Base-by-base conservation (phyloP, 305 asterid species). In the Fraxinus angustifolia region DNA sequence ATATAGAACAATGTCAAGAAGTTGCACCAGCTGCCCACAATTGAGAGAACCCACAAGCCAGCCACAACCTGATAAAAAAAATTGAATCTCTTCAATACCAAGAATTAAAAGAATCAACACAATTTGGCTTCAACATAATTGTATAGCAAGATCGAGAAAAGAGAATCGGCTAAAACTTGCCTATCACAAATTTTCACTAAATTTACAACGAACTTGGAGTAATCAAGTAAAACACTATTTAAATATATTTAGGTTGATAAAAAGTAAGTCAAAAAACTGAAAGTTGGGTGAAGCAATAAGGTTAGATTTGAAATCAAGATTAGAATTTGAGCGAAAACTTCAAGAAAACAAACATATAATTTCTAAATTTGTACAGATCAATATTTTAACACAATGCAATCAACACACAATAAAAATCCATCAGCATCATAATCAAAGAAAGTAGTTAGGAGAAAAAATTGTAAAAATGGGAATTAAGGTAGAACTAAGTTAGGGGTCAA, bases 1-100 rank as follows among this genome's bases (percentile, higher is more conserved):
- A 91, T 84, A 83, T 96, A 94, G 84, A 88, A 87, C 93, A 96
- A 79, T 1, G 99, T 96, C 91, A 96, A 86, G 91, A 96, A 94
- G 87, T 85, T 91, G 91, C 87, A 86, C 90, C 89, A 96, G 88
- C 95, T 92, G 70, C 99, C 99, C 79, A 94, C 84, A 76, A 92
- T 84, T 1, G 99, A 95, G 74, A 95, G 78, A 76, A 88, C 75
- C 99, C 98, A 95, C 81, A 93, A 86, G 33, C 92, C 94, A 81
- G 85, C 85, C 71, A 94, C 87, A 56, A 89, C 96, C 99, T 96
- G 89, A 75, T n/a, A n/a, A 45, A 23, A 40, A 79, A 81, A 12
- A 23, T 45, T 3, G 31, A 56, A 53, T 36, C 35, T 79, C 53
- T 78, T 60, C 17, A 53, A 31, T 58, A 28, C 36, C 50, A 31